A percentile compares a stretch with the other conserved stretches of the same genome.
Conservation (phyloP, 345 rosid species). For the Eucalyptus dawsonii region DNA sequence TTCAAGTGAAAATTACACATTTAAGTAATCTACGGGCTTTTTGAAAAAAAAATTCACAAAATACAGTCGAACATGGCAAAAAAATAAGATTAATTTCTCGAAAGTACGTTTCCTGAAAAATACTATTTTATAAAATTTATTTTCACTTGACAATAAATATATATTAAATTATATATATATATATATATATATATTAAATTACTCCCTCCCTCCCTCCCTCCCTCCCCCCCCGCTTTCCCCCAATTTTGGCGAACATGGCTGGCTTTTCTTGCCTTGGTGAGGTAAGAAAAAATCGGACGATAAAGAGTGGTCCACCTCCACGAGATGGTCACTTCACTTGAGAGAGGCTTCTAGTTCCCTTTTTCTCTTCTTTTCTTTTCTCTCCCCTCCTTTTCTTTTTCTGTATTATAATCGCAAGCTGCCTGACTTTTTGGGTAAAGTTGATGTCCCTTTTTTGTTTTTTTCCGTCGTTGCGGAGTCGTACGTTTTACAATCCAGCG, state of each 20-base stretch:
- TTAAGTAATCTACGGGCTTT: rapidly evolving
- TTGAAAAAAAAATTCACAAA: not conserved
- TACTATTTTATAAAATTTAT: too few relatives aligned
- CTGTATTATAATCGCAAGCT: not conserved
- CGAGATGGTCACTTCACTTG: not conserved
- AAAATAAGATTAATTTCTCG: too few relatives aligned
- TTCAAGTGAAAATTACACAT: not conserved
- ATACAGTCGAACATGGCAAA: not conserved
- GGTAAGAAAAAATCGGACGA: not conserved
- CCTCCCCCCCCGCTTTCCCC: too few relatives aligned
- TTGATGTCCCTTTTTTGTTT: not conserved
- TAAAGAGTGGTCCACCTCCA: not conserved
- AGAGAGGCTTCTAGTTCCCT: not conserved
- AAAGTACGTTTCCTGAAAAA: too few relatives aligned
- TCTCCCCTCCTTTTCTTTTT: not conserved
- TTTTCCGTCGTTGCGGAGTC: not conserved
- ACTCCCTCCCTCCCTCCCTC: not conserved
- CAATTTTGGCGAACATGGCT: not conserved
- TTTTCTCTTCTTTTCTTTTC: not conserved
- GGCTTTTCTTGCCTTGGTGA: not conserved
- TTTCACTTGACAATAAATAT: rapidly evolving
- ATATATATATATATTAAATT: too few relatives aligned
- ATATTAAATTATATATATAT: too few relatives aligned
- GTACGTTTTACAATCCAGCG: not conserved
- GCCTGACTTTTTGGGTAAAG: not conserved